phyloP scores from a whole-genome alignment of 352 stramenopile genomes.

The Stramenopiles sp. region DNA sequence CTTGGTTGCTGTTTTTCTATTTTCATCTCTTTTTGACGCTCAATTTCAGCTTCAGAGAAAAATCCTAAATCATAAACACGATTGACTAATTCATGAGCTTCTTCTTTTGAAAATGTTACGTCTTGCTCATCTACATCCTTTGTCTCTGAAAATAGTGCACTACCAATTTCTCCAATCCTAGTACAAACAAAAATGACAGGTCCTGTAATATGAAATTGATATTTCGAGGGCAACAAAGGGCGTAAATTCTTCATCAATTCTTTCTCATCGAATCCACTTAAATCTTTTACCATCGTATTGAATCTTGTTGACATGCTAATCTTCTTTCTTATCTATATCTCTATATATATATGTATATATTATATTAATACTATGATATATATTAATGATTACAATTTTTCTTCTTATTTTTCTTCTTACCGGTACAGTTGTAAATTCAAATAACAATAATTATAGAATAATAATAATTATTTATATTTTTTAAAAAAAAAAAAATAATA shows the following conservation, averaged over 20 bases:
- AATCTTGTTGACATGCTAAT: not conserved
- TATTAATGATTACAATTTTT: too few species aligned
- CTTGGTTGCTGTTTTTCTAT: not conserved
- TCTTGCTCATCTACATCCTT: not conserved
- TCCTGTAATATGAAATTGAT: not conserved
- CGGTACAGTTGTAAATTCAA: too few species aligned
- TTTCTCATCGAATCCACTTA: not conserved
- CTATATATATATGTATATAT: too few species aligned
- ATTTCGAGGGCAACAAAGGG: not conserved
- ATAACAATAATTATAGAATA: too few species aligned
- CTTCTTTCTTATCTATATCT: too few species aligned
- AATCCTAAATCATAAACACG: not conserved
- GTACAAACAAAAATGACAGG: not conserved
- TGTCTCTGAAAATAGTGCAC: not conserved
- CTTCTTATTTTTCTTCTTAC: too few species aligned
- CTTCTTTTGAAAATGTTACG: not conserved
- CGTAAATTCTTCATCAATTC: not conserved
- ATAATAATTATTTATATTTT: too few species aligned
- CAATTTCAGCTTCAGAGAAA: not conserved
- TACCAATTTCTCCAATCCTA: not conserved
- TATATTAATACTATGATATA: too few species aligned
- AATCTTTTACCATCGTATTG: not conserved
- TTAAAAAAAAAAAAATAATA: too few species aligned
- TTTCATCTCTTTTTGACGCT: not conserved
- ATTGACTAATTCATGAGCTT: not conserved